Conservation (phyloP, 306 rosid genomes). For the Castanea mollissima region DNA sequence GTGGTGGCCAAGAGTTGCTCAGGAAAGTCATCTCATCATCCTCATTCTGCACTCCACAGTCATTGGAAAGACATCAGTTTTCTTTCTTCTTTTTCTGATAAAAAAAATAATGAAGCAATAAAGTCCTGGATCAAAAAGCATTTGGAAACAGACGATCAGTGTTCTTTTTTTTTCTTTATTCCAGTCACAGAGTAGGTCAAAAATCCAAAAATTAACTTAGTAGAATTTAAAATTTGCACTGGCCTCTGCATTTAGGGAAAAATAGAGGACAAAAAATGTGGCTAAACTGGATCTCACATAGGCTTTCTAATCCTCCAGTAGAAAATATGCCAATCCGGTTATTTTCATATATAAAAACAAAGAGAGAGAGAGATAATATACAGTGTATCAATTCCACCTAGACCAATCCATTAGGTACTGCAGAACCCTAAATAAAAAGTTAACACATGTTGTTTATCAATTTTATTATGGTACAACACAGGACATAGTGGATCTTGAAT, state of each 20-base stretch:
- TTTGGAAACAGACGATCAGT: not conserved
- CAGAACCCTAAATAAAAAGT: not conserved
- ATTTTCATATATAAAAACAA: not conserved
- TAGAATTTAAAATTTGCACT: not conserved
- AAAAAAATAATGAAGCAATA: not conserved
- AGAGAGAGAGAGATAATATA: not conserved
- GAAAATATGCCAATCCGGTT: not conserved
- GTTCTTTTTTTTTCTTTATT: not conserved
- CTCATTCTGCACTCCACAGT: too few relatives aligned
- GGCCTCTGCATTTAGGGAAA: not conserved
- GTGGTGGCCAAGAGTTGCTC: too few relatives aligned
- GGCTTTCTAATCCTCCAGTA: not conserved
- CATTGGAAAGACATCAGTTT: too few relatives aligned
- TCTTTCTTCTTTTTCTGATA: too few relatives aligned
- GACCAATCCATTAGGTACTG: not conserved
- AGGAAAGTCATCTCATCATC: too few relatives aligned
- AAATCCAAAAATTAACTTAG: not conserved
- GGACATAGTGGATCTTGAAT: too few relatives aligned
- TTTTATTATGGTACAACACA: not conserved
- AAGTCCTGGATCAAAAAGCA: not conserved
- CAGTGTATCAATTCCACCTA: not conserved
- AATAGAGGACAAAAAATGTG: not conserved
- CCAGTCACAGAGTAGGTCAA: not conserved
- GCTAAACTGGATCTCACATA: not conserved
- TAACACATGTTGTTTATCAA: not conserved